phyloP scores from a whole-genome alignment of 768 basidiomycete genomes.

The Lentinula edodes region DNA sequence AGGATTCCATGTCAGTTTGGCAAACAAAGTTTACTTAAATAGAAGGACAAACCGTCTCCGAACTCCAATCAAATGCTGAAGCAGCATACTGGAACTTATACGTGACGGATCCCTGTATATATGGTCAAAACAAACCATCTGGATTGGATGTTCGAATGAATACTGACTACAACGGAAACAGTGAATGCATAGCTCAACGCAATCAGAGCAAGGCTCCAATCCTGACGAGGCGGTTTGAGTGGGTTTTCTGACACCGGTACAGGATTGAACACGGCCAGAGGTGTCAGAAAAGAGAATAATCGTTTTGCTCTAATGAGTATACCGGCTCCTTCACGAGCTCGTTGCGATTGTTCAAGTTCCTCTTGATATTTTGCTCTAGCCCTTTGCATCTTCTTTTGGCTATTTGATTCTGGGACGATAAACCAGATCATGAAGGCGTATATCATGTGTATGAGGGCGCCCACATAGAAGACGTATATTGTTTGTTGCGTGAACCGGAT shows the following conservation, averaged over 20 bases:
- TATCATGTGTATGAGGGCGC: constrained; percentile 41
- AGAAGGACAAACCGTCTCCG: constrained; percentile 48
- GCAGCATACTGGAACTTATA: constrained; percentile 66
- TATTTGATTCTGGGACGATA: constrained; percentile 76
- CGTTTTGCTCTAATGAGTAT: constrained; percentile 35
- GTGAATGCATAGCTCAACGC: constrained; percentile 47
- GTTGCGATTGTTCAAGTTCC: constrained; percentile 17
- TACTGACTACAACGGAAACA: constrained; percentile 38
- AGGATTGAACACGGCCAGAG: constrained; percentile 64
- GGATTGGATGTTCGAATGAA: neutral
- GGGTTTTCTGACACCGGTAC: constrained; percentile 26
- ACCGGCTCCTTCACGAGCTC: constrained; percentile 13
- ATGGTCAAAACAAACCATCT: neutral
- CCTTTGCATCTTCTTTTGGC: constrained; percentile 39
- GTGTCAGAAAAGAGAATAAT: constrained; percentile 61
- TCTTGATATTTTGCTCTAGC: constrained; percentile 30
- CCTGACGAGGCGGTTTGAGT: constrained; percentile 35
- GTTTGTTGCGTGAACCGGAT: constrained; percentile 50
- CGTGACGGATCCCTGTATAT: constrained; percentile 44
- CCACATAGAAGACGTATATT: constrained; percentile 70
- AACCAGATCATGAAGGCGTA: constrained; percentile 47
- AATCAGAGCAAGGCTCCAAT: constrained; percentile 64
- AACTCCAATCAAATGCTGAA: constrained; percentile 57
- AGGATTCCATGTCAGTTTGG: constrained; percentile 30
- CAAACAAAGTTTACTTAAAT: neutral